Evolutionary conservation across 257 asterid genomes (phyloP).

Genomic region (Cinchona pubescens): DNA sequence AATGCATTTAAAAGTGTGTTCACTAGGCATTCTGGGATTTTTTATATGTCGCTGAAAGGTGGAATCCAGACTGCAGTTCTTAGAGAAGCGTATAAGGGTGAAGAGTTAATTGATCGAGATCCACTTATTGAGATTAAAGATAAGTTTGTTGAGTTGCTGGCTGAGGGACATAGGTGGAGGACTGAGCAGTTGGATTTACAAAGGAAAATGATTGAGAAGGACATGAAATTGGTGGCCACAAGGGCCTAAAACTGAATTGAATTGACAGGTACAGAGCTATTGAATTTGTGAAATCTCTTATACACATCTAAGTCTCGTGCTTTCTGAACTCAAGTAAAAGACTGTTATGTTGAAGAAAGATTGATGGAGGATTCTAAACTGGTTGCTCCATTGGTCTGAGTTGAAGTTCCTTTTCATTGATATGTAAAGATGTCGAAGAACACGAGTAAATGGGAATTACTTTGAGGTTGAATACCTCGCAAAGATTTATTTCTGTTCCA

Average conservation of each 20-base stretch:
- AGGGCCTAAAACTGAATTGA: neutral
- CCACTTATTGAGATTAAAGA: slow-evolving; percentile 54
- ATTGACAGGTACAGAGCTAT: slow-evolving; percentile 9
- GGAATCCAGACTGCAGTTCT: slow-evolving; percentile 84
- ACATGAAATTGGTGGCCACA: slow-evolving; percentile 43
- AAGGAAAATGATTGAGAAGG: slow-evolving; percentile 39
- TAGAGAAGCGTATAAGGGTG: slow-evolving; percentile 83
- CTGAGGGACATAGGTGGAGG: slow-evolving; percentile 54
- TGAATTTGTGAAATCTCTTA: neutral
- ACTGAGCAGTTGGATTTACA: slow-evolving; percentile 45
- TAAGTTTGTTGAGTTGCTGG: slow-evolving; percentile 65
- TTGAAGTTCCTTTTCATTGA: neutral
- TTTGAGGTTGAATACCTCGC: neutral
- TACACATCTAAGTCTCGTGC: neutral
- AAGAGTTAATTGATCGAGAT: slow-evolving; percentile 37
- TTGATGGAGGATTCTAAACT: neutral
- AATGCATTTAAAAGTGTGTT: slow-evolving; percentile 72
- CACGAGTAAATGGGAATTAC: neutral
- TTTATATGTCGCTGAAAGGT: slow-evolving; percentile 80
- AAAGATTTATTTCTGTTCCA: neutral
- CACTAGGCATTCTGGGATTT: slow-evolving; percentile 85
- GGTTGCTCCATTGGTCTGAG: neutral
- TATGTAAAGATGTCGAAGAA: neutral
- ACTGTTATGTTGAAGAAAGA: too few relatives aligned
- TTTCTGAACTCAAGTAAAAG: neutral